Conservation (phyloP, 2,329 filamentous ascomycete genomes). For the Pezicula rhizophila region DNA sequence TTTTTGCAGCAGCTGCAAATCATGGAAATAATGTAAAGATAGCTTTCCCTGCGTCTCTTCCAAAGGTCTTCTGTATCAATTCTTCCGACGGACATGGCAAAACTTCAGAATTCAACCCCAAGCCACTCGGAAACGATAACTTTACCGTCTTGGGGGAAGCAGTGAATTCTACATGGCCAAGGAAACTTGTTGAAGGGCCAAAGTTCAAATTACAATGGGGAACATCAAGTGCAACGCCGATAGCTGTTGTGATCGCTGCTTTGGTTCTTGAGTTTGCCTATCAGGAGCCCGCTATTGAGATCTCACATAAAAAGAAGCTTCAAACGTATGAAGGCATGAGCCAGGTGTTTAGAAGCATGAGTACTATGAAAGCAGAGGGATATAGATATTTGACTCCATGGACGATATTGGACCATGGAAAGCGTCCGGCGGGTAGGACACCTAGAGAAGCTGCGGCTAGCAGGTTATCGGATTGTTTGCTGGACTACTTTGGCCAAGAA, state of each 20-base stretch:
- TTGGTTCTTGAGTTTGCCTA: constrained; percentile 13
- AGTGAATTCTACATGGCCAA: constrained; percentile 16
- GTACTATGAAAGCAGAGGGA: no score
- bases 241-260: constrained; percentile 18
- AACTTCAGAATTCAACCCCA: constrained; percentile 14
- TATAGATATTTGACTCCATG: no score
- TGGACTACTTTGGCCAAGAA: no score
- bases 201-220: constrained; percentile 10
- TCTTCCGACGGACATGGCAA: constrained; percentile 9
- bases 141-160: constrained; percentile 21
- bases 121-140: constrained; percentile 9
- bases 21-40: constrained; percentile 7
- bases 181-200: not conserved
- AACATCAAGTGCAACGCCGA: constrained; percentile 21
- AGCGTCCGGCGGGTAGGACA: no score
- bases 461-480: no score
- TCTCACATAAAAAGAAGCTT: no score
- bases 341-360: no score
- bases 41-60: constrained; percentile 12
- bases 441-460: no score
- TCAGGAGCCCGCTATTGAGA: no score
- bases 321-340: no score
- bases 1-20: constrained; percentile 17
- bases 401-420: no score
- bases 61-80: constrained; percentile 14